phyloP scores from a whole-genome alignment of 768 basidiomycete species.

The Scleroderma bovista region DNA sequence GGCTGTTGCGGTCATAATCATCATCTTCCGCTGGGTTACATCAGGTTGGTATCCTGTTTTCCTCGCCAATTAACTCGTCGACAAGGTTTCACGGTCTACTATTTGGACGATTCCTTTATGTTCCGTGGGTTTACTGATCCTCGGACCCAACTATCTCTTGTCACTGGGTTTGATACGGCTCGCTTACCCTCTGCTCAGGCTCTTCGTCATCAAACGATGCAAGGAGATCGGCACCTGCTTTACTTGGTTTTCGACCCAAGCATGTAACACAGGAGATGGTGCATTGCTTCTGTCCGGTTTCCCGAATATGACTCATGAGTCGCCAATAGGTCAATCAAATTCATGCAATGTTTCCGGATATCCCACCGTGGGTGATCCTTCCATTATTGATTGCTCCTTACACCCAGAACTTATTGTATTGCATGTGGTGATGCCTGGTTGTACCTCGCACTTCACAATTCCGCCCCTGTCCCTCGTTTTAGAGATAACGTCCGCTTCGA shows the following conservation, averaged over 20 bases:
- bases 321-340: slow-evolving; percentile 57
- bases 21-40: slow-evolving; percentile 74
- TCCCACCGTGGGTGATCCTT: slow-evolving; percentile 54
- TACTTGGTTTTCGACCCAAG: slow-evolving; percentile 76
- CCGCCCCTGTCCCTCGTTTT: not conserved
- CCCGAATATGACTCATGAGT: not conserved
- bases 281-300: slow-evolving; percentile 12
- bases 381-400: not conserved
- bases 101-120: not conserved
- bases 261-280: slow-evolving; percentile 80
- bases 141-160: no score
- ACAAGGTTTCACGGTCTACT: not conserved
- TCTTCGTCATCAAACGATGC: slow-evolving; percentile 10
- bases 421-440: not conserved
- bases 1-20: slow-evolving; percentile 76
- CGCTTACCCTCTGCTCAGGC: not conserved
- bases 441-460: not conserved
- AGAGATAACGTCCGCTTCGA: slow-evolving; percentile 85
- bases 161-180: no score
- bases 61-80: not conserved
- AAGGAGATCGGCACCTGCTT: slow-evolving; percentile 24
- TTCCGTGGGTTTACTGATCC: no score
- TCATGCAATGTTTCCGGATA: slow-evolving; percentile 77
- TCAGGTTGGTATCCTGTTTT: slow-evolving; percentile 40
- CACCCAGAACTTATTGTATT: not conserved